Base-by-base conservation (phyloP, 176 grass and related monocot genomes). In the Aechmea fasciata region DNA sequence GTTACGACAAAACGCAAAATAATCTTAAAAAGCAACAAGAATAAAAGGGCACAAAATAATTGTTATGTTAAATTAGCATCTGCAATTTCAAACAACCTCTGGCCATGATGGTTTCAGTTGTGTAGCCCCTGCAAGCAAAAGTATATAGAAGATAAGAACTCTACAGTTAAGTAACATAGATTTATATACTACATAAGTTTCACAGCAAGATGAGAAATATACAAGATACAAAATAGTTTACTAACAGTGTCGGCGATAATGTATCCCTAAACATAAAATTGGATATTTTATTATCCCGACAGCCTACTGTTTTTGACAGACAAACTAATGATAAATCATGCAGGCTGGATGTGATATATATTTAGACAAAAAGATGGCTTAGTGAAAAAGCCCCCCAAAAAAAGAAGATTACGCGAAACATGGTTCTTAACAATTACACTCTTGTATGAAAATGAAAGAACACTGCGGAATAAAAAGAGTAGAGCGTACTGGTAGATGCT, bases 21-120 rank as follows among this genome's bases (percentile, higher is more conserved):
- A 14, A 67, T 61, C 2, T 9, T 59, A 61, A 61, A 19, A 61
- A 61, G 55, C 11, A n/a, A 57, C 3, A 70, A 51, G 25, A 15
- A 70, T 50, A 70, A 50, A 70, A 17, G 52, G 18, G 18, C 4
- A 57, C 14, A 57, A n/a, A 57, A 6, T 7, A 57, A 15, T 59
- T 19, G 17, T 61, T 61, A 18, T 9, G 55, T 12, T 71, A 50
- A 11, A 14, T 23, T 10, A 28, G 47, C 57, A 18, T 48, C 49
- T 23, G 59, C 3, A 24, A 41, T 54, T 2, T 28, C 51, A 70
- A 88, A 83, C 80, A 73, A 96, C 92, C 88, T 88, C 92, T 50
- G 50, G 57, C 92, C 92, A 96, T 41, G 63, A 78, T 19, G 92
- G 88, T 47, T 96, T 77, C 81, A 96, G 57, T 75, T 88, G 71